Percentiles rank a stretch among this genome's conserved stretches.
phyloP scores from a whole-genome alignment of 2,329 filamentous ascomycete species.

The Fusarium chlamydosporum region DNA sequence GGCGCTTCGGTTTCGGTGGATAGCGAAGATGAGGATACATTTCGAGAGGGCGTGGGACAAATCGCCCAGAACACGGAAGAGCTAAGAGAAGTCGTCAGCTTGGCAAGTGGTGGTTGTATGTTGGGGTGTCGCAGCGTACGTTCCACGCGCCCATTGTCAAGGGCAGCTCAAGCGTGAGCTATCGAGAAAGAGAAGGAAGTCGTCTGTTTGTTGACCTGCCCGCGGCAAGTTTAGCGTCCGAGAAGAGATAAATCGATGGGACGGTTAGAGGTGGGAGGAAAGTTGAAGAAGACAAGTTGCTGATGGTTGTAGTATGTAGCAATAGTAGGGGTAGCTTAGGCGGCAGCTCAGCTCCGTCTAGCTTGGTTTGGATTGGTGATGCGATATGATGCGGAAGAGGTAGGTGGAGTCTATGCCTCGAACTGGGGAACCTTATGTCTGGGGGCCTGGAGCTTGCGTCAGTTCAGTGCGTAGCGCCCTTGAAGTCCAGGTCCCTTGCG shows the following conservation, averaged over 20 bases:
- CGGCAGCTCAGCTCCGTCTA: constrained; percentile 28
- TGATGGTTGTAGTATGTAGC: constrained; percentile 9
- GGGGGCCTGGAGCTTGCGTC: constrained; percentile 47
- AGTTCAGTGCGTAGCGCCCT: constrained; percentile 28
- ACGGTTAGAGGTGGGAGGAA: not conserved
- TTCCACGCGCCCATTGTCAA: constrained; percentile 60
- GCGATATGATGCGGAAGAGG: constrained; percentile 38
- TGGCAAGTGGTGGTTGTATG: not conserved
- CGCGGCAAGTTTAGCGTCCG: not conserved
- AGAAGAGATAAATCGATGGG: not conserved
- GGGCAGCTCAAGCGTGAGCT: constrained; percentile 39
- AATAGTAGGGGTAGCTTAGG: constrained; percentile 20
- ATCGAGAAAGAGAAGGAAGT: constrained; percentile 15
- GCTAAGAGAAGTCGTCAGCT: constrained; percentile 54
- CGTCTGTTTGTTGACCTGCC: constrained; percentile 35
- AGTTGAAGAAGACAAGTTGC: constrained; percentile 37
- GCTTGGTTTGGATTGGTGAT: constrained; percentile 38
- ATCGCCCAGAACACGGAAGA: constrained; percentile 85
- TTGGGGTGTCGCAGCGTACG: constrained; percentile 44
- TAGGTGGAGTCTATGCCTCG: constrained; percentile 36
- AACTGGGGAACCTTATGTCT: constrained; percentile 27
- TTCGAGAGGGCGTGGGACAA: constrained; percentile 88
- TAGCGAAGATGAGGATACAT: constrained; percentile 90
- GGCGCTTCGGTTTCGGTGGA: constrained; percentile 88
- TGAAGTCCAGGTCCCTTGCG: not conserved